Evolutionary conservation across 768 basidiomycete genomes (phyloP).

Genomic region (Trametes punicea): DNA sequence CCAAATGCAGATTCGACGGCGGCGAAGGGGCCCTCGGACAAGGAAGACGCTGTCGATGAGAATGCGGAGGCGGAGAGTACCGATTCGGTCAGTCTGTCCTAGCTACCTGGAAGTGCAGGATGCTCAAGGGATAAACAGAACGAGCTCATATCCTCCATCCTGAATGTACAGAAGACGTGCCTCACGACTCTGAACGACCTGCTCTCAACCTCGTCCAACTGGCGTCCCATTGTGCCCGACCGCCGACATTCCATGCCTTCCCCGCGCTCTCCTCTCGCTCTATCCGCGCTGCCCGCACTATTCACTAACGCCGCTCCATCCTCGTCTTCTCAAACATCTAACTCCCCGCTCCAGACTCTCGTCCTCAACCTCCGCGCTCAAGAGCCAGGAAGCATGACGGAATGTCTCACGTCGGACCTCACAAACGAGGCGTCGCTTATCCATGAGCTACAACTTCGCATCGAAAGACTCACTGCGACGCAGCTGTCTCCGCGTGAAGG

Average conservation of each 20-base stretch:
- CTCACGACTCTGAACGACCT: constrained; percentile 71
- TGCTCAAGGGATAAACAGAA: constrained; percentile 33
- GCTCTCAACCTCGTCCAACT: constrained; percentile 48
- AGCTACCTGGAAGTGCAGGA: not conserved
- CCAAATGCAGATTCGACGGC: not conserved
- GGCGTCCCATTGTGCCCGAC: constrained; percentile 56
- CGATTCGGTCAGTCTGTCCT: not conserved
- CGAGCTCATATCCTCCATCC: constrained; percentile 70
- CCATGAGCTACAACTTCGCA: constrained; percentile 53
- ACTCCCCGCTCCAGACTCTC: constrained; percentile 56
- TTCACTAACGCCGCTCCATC: constrained; percentile 28
- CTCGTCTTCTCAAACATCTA: constrained; percentile 31
- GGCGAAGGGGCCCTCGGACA: not conserved
- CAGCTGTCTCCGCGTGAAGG: constrained; percentile 47
- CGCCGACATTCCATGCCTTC: constrained; percentile 61
- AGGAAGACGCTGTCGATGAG: not conserved
- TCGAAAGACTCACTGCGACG: constrained; percentile 45
- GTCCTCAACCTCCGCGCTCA: constrained; percentile 58
- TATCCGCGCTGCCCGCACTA: constrained; percentile 1
- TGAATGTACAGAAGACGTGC: constrained; percentile 69
- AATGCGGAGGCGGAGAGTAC: not conserved
- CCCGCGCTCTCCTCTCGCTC: constrained; percentile 16
- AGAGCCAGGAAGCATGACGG: constrained; percentile 44
- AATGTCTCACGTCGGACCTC: constrained; percentile 35
- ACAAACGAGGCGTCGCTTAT: constrained; percentile 50